These are phyloP conservation scores for Apiospora arundinis DNA, from an alignment of 2,329 filamentous ascomycete species.

Conservation along the genomic window DNA sequence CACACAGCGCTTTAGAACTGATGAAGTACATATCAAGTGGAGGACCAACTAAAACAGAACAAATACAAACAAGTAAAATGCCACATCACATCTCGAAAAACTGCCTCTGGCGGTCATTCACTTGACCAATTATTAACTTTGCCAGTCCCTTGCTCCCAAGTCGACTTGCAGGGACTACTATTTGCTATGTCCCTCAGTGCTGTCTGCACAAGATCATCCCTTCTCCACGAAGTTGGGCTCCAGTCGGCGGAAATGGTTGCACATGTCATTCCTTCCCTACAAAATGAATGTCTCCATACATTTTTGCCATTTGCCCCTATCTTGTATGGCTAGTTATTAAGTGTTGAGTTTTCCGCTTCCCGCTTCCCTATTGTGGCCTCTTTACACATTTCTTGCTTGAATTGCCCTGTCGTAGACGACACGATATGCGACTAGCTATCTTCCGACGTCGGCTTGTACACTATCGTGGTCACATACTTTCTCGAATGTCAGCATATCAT, in stretches of 20 bases:
- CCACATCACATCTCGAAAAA: not conserved
- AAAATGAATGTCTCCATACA: not conserved
- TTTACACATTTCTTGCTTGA: not conserved
- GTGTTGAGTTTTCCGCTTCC: not conserved
- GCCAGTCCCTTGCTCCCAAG: not conserved
- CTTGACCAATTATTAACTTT: not conserved
- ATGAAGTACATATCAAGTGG: conserved; percentile 83
- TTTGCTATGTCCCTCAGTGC: not conserved
- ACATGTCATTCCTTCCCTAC: not conserved
- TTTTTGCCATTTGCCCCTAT: conserved; percentile 6
- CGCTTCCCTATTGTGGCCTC: not conserved
- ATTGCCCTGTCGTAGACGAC: not conserved
- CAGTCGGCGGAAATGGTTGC: not conserved
- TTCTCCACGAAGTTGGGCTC: not conserved
- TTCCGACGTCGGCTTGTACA: conserved; percentile 89
- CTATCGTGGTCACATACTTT: conserved; percentile 95
- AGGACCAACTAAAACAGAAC: conserved; percentile 54
- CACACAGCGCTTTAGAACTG: conserved; percentile 82
- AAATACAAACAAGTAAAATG: conserved; percentile 19
- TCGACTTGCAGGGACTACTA: not conserved
- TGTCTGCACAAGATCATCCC: not conserved
- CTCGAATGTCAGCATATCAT: not conserved
- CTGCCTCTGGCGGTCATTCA: not conserved
- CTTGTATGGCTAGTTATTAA: not conserved
- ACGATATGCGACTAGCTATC: conserved; percentile 41